These are phyloP conservation scores for Boletus rex-veris DNA, from an alignment of 768 basidiomycete genomes.

Conservation along the genomic window DNA sequence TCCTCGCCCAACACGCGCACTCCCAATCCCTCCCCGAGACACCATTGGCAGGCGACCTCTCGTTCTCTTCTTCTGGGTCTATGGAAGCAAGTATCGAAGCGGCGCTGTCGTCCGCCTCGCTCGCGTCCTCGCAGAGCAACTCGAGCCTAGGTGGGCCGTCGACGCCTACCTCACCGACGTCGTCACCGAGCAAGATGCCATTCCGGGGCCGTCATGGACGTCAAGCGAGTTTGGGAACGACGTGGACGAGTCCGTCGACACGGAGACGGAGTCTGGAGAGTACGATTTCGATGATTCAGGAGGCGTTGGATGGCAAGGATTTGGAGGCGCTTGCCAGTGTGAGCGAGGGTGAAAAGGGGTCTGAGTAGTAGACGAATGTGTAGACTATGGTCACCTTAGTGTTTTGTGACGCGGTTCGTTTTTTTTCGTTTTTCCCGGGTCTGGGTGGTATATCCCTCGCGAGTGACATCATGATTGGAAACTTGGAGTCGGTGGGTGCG, in stretches of 20 bases:
- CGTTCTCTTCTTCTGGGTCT: slow-evolving; percentile 44
- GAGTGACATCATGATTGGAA: too few species aligned
- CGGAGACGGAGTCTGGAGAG: slow-evolving; percentile 89
- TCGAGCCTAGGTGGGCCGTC: slow-evolving; percentile 18
- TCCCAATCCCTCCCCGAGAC: slow-evolving; percentile 49
- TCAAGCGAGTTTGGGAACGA: slow-evolving; percentile 77
- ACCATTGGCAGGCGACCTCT: slow-evolving; percentile 41
- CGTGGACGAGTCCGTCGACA: slow-evolving; percentile 87
- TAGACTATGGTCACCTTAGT: too few species aligned
- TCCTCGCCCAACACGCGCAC: slow-evolving; percentile 38
- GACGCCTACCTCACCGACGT: slow-evolving; percentile 37
- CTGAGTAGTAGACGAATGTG: background rate
- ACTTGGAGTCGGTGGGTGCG: too few species aligned
- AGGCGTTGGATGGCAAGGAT: slow-evolving; percentile 79
- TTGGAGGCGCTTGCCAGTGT: slow-evolving; percentile 24
- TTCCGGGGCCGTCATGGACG: slow-evolving; percentile 61
- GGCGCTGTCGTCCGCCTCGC: slow-evolving; percentile 18
- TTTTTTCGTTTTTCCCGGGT: too few species aligned
- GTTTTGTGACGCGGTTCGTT: too few species aligned
- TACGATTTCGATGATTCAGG: slow-evolving; percentile 93
- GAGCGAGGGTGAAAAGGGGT: background rate
- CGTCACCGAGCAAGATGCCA: slow-evolving; percentile 44
- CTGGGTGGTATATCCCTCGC: too few species aligned
- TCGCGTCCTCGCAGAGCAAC: slow-evolving; percentile 24
- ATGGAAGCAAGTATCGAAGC: slow-evolving; percentile 41